phyloP scores from a whole-genome alignment of 2,329 filamentous ascomycete genomes.

The Curvularia sp. region DNA sequence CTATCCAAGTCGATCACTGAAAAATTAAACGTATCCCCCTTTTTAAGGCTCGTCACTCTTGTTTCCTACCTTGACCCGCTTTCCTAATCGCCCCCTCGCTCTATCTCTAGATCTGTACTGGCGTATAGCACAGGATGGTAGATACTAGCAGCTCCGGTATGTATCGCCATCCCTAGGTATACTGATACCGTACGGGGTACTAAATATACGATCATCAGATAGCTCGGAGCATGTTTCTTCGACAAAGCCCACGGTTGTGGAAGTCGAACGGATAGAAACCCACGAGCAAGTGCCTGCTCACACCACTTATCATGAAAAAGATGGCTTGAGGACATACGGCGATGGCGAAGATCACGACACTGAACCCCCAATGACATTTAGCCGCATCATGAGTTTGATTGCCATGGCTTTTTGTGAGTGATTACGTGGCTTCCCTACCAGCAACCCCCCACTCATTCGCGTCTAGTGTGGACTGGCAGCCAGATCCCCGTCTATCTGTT shows the following conservation, averaged over 20 bases:
- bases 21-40: not conserved
- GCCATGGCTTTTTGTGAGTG: slow-evolving; percentile 42
- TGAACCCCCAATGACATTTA: slow-evolving; percentile 11
- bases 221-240: not conserved
- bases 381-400: slow-evolving; percentile 60
- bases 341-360: slow-evolving; percentile 26
- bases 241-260: not conserved
- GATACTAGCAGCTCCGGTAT: not conserved
- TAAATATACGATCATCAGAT: not conserved
- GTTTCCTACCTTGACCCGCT: not conserved
- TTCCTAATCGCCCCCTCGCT: not conserved
- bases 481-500: slow-evolving; percentile 61
- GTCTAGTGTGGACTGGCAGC: slow-evolving; percentile 63
- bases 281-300: not conserved
- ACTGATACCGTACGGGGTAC: not conserved
- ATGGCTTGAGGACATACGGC: slow-evolving; percentile 51
- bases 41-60: not conserved
- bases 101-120: not conserved
- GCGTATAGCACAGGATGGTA: not conserved
- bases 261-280: not conserved
- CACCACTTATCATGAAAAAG: slow-evolving; percentile 46
- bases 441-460: not conserved
- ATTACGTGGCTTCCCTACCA: not conserved
- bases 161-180: not conserved
- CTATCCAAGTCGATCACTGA: not conserved